Conservation (phyloP, 768 basidiomycete species). For the Hemileccinum impolitum region DNA sequence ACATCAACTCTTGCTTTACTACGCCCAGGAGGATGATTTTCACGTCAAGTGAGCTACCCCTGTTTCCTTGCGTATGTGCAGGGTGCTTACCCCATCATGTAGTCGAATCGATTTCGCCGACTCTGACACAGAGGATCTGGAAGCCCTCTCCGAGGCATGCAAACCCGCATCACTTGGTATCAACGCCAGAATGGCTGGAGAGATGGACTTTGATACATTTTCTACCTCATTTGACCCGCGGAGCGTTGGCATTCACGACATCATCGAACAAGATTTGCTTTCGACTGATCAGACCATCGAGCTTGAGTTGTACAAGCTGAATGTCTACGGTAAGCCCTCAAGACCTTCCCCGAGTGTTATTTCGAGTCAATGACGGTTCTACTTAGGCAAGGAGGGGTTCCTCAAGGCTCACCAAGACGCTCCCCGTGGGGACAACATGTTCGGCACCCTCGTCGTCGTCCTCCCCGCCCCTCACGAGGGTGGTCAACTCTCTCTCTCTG, state of each 20-base stretch:
- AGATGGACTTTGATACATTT: slow-evolving; percentile 39
- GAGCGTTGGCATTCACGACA: slow-evolving; percentile 16
- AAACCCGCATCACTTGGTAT: slow-evolving; percentile 40
- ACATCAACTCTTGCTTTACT: not conserved
- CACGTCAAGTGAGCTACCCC: not conserved
- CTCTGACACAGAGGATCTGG: not conserved
- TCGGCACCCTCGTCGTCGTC: slow-evolving; percentile 52
- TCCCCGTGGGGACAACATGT: slow-evolving; percentile 40
- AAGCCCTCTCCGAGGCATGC: slow-evolving; percentile 33
- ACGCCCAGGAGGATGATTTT: not conserved
- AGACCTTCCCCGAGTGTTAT: not conserved
- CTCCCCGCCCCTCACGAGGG: slow-evolving; percentile 36
- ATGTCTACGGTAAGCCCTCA: slow-evolving; percentile 43
- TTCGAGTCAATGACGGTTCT: not conserved
- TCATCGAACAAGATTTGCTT: slow-evolving; percentile 18
- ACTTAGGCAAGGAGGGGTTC: slow-evolving; percentile 7
- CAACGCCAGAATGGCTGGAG: slow-evolving; percentile 41
- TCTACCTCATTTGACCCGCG: slow-evolving; percentile 29
- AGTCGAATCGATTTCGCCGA: not conserved
- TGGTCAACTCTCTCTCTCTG: slow-evolving; percentile 2
- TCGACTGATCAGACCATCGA: slow-evolving; percentile 6
- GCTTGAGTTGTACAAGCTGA: slow-evolving; percentile 42
- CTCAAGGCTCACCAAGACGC: slow-evolving; percentile 27
- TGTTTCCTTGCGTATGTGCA: not conserved
- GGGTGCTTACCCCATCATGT: not conserved